Conservation (phyloP, 176 grass and related monocot genomes). For the Areca catechu region DNA sequence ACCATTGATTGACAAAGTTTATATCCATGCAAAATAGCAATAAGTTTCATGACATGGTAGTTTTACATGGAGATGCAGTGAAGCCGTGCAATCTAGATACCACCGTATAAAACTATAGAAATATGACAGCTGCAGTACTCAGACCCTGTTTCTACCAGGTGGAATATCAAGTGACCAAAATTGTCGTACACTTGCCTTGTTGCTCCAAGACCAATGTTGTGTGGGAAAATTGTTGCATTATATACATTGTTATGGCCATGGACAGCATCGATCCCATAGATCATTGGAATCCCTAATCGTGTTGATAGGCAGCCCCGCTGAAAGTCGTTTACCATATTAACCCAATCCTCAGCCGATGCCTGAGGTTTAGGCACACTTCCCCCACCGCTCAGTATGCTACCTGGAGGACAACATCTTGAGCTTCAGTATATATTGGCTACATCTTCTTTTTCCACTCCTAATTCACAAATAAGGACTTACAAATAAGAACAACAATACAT, state of each 20-base stretch:
- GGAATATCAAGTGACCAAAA: no score
- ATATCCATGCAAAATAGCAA: no score
- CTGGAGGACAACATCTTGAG: slow-evolving; percentile 9
- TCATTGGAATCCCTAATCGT: slow-evolving; percentile 79
- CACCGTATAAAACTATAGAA: no score
- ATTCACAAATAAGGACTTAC: background rate
- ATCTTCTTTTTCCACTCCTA: background rate
- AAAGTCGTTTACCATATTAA: slow-evolving; percentile 57
- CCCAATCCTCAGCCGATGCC: slow-evolving; percentile 50
- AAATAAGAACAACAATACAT: no score
- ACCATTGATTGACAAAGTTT: no score
- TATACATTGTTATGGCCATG: slow-evolving; percentile 96
- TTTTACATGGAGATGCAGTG: no score
- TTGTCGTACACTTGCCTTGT: slow-evolving; percentile 31
- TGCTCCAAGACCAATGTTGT: slow-evolving; percentile 89
- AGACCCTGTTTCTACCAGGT: no score
- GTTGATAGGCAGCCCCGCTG: slow-evolving; percentile 62
- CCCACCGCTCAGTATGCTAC: slow-evolving; percentile 86
- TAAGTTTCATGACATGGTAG: no score
- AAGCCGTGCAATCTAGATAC: no score
- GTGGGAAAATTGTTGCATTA: slow-evolving; percentile 89
- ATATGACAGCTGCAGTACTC: no score
- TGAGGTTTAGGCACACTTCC: slow-evolving; percentile 64
- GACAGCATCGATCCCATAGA: slow-evolving; percentile 94
- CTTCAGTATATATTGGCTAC: no score